Base-by-base conservation (phyloP, 139 green algal species). In the Auxenochlorella pyrenoidosa region DNA sequence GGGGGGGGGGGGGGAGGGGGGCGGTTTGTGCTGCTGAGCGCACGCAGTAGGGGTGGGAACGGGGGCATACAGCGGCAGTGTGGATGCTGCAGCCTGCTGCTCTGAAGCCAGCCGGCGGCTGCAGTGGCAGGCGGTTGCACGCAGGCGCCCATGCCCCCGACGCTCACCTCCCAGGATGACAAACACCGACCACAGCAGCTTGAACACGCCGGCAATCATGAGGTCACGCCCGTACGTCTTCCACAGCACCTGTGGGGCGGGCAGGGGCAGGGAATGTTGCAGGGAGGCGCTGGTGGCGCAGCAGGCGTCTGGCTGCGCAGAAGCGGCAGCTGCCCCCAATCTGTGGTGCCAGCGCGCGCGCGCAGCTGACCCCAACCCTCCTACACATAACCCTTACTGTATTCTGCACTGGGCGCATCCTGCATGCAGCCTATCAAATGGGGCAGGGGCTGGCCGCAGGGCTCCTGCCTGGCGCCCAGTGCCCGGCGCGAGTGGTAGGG, bases 121-220 rank as follows among this genome's bases (percentile, higher is more conserved):
- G n/a, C 47, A 6, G 47, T 10, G 47, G 47, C 47, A 54, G 47
- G 47, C 8, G 8, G 8, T n/a, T 18, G 60, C 60, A 44, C 2
- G 68, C n/a, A 30, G 63, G 30, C 26, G 38, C 28, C 63, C 2
- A 16, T 22, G 24, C 59, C 60, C 22, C 60, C 2, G 15, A 26
- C 44, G 8, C 79, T 70, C 51, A 77, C 79, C 72, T 73, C 83
- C 83, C 36, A 87, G 15, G 54, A 87, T 87, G 15, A 87, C 83
- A 68, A 87, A 87, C 26, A 87, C 54, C 5, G 89, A 86, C 89
- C 89, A 92, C 18, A 84, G 38, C 36, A 92, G 91, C 84, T 93
- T 89, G 87, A 90, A 90, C 1, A 89, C 32, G 43, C 91, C 91
- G 8, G 84, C 92, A 34, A 85, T 75, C 40, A 92, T 77, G 0